phyloP scores from a whole-genome alignment of 2,329 filamentous ascomycete species.

The Pseudogymnoascus sp. region DNA sequence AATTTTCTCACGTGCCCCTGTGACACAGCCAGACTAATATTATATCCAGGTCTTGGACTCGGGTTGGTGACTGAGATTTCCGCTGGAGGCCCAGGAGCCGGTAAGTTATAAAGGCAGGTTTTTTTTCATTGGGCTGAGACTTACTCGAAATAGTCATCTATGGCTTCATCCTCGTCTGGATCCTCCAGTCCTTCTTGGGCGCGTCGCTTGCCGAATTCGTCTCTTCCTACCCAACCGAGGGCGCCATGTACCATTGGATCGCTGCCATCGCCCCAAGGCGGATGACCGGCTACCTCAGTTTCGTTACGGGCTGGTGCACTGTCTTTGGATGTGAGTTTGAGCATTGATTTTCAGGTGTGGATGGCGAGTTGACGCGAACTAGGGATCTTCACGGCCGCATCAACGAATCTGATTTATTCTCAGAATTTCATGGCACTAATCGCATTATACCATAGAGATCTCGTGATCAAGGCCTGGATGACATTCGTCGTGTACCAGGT shows the following conservation, averaged over 20 bases:
- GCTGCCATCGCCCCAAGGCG: slow-evolving; percentile 36
- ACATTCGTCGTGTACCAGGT: slow-evolving; percentile 39
- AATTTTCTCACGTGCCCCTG: background rate
- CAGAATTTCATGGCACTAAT: slow-evolving; percentile 35
- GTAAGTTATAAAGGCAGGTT: slow-evolving; percentile 15
- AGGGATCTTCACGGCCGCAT: slow-evolving; percentile 34
- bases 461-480: slow-evolving; percentile 39
- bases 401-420: slow-evolving; percentile 31
- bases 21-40: background rate
- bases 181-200: slow-evolving; percentile 39
- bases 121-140: background rate
- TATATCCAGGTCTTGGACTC: slow-evolving; percentile 31
- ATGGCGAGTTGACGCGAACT: background rate
- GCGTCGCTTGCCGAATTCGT: slow-evolving; percentile 40
- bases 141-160: slow-evolving; percentile 35
- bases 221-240: slow-evolving; percentile 40
- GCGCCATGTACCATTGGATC: slow-evolving; percentile 45
- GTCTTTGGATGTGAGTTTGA: slow-evolving; percentile 31
- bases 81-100: slow-evolving; percentile 38
- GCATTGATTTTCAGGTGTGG: background rate
- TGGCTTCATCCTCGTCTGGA: slow-evolving; percentile 40
- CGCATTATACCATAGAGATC: slow-evolving; percentile 32
- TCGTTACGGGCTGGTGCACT: slow-evolving; percentile 37
- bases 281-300: slow-evolving; percentile 34
- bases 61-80: slow-evolving; percentile 39